Conservation (phyloP, 2,329 filamentous ascomycete genomes). For the Alternaria hordeiaustralica region DNA sequence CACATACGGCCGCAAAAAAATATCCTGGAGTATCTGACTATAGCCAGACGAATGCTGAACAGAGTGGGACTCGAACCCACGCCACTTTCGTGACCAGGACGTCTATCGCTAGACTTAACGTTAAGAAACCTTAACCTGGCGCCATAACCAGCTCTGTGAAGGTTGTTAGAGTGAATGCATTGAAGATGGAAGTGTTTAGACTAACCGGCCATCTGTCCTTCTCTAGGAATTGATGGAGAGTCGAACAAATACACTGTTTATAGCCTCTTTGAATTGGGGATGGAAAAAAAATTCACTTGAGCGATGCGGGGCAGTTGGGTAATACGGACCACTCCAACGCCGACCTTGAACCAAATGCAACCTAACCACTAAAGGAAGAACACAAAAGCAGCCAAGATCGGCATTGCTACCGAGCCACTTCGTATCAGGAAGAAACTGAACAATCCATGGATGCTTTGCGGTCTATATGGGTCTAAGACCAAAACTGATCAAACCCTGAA, state of each 20-base stretch:
- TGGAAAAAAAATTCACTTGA: neutral
- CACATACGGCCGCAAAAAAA: constrained; percentile 18
- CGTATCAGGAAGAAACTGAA: neutral
- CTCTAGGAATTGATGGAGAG: neutral
- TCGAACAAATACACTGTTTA: neutral
- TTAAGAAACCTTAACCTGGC: constrained; percentile 46
- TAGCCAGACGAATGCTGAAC: constrained; percentile 42
- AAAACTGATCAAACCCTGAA: neutral
- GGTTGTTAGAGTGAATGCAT: neutral
- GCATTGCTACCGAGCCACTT: neutral
- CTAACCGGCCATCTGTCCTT: neutral
- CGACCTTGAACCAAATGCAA: neutral
- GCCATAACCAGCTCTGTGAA: constrained; percentile 42
- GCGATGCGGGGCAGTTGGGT: neutral
- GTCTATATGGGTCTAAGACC: neutral
- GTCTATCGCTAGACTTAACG: constrained; percentile 10
- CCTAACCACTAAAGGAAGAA: neutral
- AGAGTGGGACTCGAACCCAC: constrained; percentile 42
- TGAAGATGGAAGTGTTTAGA: neutral
- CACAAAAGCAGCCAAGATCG: neutral
- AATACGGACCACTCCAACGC: neutral
- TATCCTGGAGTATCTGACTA: constrained; percentile 24
- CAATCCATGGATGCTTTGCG: neutral
- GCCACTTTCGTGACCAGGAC: constrained; percentile 51
- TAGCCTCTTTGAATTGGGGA: neutral